These are phyloP conservation scores for Trichocladium antarcticum DNA, from an alignment of 495 filamentous ascomycete species.

Conservation along the genomic window DNA sequence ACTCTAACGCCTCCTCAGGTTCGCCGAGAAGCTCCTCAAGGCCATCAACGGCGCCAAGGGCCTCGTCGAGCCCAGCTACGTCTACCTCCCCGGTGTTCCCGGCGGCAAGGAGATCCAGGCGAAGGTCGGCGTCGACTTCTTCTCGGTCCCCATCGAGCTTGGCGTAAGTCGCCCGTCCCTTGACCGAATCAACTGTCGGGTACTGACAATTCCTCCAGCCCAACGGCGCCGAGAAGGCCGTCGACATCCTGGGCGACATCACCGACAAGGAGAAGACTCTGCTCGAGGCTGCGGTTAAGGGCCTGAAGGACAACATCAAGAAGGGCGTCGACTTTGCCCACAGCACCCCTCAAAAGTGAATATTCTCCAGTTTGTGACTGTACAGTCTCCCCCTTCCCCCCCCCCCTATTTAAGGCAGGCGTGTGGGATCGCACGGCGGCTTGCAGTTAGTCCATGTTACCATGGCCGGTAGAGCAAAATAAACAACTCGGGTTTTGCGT, in stretches of 20 bases:
- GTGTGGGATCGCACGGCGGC: not conserved
- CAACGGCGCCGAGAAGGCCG: slow-evolving; percentile 69
- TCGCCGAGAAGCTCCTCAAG: slow-evolving; percentile 86
- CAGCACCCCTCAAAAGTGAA: slow-evolving; percentile 50
- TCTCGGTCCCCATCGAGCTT: slow-evolving; percentile 89
- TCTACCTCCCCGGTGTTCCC: slow-evolving; percentile 82
- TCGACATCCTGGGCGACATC: slow-evolving; percentile 60
- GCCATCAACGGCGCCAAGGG: slow-evolving; percentile 78
- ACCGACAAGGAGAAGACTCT: slow-evolving; percentile 79
- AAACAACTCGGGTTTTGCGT: slow-evolving; percentile 10
- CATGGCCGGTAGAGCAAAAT: slow-evolving; percentile 27
- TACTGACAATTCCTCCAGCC: slow-evolving; percentile 44
- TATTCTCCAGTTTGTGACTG: slow-evolving; percentile 11
- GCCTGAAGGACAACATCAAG: slow-evolving; percentile 79
- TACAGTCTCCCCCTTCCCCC: not conserved
- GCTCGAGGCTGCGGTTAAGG: slow-evolving; percentile 59
- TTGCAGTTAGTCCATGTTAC: slow-evolving; percentile 7
- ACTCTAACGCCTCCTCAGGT: slow-evolving; percentile 43
- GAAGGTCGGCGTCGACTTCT: slow-evolving; percentile 79
- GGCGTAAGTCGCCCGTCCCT: slow-evolving; percentile 52
- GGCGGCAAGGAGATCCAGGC: slow-evolving; percentile 78
- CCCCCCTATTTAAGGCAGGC: not conserved
- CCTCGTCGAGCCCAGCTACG: slow-evolving; percentile 85
- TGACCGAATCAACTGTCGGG: not conserved
- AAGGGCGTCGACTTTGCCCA: slow-evolving; percentile 86